phyloP scores from a whole-genome alignment of 176 grass and related monocot species.

The Triticum monococcum region DNA sequence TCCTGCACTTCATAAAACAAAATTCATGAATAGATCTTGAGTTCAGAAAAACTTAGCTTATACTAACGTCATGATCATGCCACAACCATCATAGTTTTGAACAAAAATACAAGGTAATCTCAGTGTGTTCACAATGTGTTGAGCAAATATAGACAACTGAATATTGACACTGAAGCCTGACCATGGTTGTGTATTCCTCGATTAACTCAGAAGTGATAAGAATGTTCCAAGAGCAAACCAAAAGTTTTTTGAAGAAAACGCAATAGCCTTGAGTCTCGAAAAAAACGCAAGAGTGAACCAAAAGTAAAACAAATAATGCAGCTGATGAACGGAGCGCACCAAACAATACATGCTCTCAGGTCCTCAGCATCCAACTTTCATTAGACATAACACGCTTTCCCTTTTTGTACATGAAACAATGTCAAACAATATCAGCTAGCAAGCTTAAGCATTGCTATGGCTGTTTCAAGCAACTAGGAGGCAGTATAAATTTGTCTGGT shows the following conservation, averaged over 20 bases:
- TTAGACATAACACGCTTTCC: background rate
- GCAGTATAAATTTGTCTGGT: background rate
- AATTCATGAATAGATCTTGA: conserved; percentile 23
- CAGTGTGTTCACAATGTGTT: background rate
- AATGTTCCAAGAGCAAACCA: background rate
- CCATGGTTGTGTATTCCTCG: background rate
- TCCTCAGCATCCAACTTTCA: background rate
- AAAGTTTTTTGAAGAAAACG: too few relatives aligned
- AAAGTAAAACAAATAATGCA: conserved; percentile 13
- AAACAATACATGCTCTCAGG: background rate
- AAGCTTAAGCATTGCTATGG: conserved; percentile 8
- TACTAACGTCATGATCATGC: background rate
- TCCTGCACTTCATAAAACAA: conserved; percentile 56
- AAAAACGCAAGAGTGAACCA: background rate
- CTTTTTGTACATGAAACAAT: background rate
- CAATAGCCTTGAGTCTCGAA: too few relatives aligned
- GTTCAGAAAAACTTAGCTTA: conserved; percentile 7
- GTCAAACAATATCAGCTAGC: background rate
- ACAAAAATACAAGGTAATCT: conserved; percentile 17
- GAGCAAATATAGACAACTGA: conserved; percentile 15
- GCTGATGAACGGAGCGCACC: background rate
- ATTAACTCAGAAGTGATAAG: background rate
- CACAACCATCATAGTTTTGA: background rate
- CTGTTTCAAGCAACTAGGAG: background rate
- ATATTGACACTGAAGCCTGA: background rate